phyloP scores from a whole-genome alignment of 192 early-diverging fungal species.

The Rhizoclosmatium globosum region DNA sequence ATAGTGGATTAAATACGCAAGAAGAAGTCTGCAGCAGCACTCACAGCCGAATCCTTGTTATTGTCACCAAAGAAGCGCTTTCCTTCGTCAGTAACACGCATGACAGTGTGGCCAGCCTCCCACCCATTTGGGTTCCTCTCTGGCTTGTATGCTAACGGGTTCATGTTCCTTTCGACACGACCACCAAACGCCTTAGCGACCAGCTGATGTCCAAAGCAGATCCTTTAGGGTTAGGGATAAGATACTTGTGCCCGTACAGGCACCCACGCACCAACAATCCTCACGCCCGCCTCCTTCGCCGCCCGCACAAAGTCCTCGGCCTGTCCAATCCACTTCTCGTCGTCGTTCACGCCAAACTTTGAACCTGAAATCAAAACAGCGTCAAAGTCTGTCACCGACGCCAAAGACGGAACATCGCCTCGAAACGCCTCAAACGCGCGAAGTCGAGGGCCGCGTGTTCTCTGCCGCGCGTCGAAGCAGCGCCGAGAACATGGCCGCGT shows the following conservation, averaged over 20 bases:
- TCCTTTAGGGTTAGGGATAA: constrained; percentile 24
- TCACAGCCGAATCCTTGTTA: constrained; percentile 10
- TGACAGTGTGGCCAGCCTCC: constrained; percentile 67
- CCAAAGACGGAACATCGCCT: constrained; percentile 11
- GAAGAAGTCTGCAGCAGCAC: background rate
- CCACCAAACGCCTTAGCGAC: constrained; percentile 75
- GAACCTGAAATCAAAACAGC: constrained; percentile 51
- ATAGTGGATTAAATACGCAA: background rate
- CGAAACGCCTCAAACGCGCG: background rate
- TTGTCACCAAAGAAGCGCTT: constrained; percentile 25
- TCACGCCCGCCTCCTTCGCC: constrained; percentile 44
- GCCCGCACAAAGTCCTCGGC: constrained; percentile 62
- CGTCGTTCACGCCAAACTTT: constrained; percentile 66
- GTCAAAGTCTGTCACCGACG: constrained; percentile 37
- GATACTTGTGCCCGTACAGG: too few relatives aligned
- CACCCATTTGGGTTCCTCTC: constrained; percentile 70
- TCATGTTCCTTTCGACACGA: constrained; percentile 5
- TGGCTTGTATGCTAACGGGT: background rate
- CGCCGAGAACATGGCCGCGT: constrained; percentile 35
- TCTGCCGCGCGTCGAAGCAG: constrained; percentile 33
- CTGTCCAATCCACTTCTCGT: constrained; percentile 66
- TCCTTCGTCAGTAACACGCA: constrained; percentile 42
- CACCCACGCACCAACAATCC: constrained; percentile 58
- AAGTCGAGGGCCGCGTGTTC: background rate
- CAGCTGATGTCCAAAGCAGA: constrained; percentile 91